Evolutionary conservation across 805 yeast species (phyloP).

Genomic region (Candida coleopterorum): DNA sequence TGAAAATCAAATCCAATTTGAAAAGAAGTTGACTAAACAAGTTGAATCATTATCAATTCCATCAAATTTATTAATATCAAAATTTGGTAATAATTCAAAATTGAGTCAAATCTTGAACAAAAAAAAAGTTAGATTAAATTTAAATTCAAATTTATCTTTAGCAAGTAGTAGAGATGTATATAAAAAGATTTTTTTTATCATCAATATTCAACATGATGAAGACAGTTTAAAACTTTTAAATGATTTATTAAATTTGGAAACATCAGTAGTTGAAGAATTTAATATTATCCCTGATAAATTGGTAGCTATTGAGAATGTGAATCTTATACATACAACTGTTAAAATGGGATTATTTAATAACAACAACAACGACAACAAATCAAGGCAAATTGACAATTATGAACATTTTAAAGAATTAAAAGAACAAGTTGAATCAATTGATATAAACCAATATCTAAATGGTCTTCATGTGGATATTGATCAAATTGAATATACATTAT

Average conservation of each 20-base stretch:
- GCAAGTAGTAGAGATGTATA: no score
- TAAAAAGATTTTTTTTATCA: no score
- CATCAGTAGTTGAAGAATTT: no score
- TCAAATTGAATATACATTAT: background rate
- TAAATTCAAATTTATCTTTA: no score
- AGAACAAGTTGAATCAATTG: background rate
- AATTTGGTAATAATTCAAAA: no score
- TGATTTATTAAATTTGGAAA: no score
- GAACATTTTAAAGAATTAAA: slow-evolving; percentile 1
- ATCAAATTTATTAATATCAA: background rate
- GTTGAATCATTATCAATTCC: background rate
- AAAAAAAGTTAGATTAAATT: no score
- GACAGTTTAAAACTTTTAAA: no score
- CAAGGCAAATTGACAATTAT: slow-evolving; percentile 2
- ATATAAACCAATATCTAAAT: background rate
- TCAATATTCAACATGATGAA: no score
- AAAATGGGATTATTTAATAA: background rate
- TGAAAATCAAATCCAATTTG: background rate
- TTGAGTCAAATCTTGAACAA: no score
- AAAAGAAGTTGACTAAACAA: background rate
- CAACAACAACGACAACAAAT: background rate
- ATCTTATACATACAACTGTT: background rate
- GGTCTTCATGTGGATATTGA: background rate
- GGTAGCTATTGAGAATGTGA: no score
- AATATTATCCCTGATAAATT: no score